Base-by-base conservation (phyloP, 352 stramenopile genomes). In the Blastocystis hominis region DNA sequence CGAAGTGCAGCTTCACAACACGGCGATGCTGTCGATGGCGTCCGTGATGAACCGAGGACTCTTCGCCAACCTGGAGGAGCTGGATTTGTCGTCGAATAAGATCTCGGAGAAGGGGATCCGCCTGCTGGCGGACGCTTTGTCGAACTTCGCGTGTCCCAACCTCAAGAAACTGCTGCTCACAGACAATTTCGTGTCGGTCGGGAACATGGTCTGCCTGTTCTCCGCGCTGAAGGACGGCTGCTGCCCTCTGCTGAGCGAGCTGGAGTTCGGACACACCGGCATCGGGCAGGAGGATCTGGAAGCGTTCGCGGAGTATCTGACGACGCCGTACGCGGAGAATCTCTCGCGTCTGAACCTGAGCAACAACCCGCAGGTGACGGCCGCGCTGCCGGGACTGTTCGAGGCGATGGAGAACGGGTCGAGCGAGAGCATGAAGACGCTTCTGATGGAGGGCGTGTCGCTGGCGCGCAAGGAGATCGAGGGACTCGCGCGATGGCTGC, bases 21-120 rank as follows among this genome's bases (percentile, higher is more conserved):
- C 77, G 38, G 72, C 15, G 3, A 47, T 66, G 47, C 9, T 87
- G 42, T 87, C 77, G 47, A 30, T 75, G 66, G 38, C 34, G 40
- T 47, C 47, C 24, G 62, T 87, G 47, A 78, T 87, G 62, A 40
- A 53, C 9, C 62, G 77, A 15, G 62, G 44, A 5, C 30, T 64
- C 7, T 75, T 75, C 46, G 54, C 54, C 10, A 87, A 87, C 61
- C 66, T 87, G 5, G 77, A 78, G 30, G 62, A 63, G n/a, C 40
- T 87, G n/a, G 77, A 87, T 20, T 6, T 87, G 3, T 75, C 77
- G 3, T 63, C 38, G 17, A 87, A 87, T 50, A 87, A 87, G 42
- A 15, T 87, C 9, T 76, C 77, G 20, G 42, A 87, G 15, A 47
- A 55, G 55, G 77, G 77, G 36, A 63, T 87, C 10, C 47, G 5